Conservation (phyloP, 148 eudicot species). For the Chenopodium formosanum region DNA sequence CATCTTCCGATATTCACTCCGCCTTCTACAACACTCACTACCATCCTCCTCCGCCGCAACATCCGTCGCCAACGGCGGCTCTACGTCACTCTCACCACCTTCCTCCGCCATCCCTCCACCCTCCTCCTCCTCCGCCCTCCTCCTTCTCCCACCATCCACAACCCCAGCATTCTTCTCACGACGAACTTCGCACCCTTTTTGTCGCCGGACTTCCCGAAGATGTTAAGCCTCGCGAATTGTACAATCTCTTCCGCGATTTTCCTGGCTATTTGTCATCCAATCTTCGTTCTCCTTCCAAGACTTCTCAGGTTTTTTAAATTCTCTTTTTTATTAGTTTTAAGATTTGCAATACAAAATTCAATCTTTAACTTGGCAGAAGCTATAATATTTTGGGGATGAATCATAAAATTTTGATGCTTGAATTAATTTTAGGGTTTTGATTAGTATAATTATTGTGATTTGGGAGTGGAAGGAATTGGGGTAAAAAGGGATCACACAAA, state of each 20-base stretch:
- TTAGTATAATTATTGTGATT: not conserved
- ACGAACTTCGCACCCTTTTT: constrained; percentile 75
- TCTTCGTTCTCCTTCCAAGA: constrained; percentile 45
- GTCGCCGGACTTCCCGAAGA: constrained; percentile 83
- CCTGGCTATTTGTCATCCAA: constrained; percentile 76
- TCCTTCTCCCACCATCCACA: constrained; percentile 17
- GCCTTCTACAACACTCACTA: constrained; percentile 33
- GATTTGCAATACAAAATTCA: not conserved
- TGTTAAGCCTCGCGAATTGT: constrained; percentile 73
- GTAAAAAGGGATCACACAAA: not conserved
- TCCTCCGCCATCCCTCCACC: constrained; percentile 16
- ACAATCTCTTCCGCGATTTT: constrained; percentile 78
- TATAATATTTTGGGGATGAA: not conserved
- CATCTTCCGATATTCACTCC: constrained; percentile 32
- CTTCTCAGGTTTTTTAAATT: constrained; percentile 41
- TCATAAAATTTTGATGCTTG: not conserved
- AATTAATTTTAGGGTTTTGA: not conserved
- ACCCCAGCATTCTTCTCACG: constrained; percentile 34
- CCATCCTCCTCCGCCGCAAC: constrained; percentile 32
- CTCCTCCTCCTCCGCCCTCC: not conserved
- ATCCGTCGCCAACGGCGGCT: constrained; percentile 19
- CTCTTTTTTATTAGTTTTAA: not conserved
- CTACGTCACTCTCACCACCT: constrained; percentile 32
- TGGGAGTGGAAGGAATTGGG: not conserved
- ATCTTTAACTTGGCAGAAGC: not conserved